Conservation (phyloP, 306 rosid genomes). For the Inga leiocalycina region DNA sequence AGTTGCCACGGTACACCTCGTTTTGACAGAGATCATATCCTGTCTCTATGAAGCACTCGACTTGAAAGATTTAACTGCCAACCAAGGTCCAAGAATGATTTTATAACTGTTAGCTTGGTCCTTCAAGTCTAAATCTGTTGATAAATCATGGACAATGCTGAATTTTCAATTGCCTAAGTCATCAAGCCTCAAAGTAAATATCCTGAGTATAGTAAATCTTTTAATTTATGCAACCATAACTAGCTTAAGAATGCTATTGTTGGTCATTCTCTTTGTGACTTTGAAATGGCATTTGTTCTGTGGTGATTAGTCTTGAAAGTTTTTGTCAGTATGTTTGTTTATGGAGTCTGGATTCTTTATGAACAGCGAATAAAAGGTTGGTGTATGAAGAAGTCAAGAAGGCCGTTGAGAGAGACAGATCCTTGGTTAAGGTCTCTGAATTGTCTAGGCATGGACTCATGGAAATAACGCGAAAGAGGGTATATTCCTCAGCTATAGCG, state of each 20-base stretch:
- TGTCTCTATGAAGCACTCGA: not conserved
- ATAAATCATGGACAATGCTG: not conserved
- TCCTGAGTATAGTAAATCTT: conserved; percentile 13
- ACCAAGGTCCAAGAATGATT: not conserved
- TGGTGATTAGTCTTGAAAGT: conserved; percentile 29
- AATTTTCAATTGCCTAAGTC: not conserved
- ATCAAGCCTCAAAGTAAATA: conserved; percentile 21
- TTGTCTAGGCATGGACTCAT: conserved; percentile 92
- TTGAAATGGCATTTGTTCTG: not conserved
- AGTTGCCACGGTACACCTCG: not conserved
- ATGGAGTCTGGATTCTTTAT: conserved; percentile 38
- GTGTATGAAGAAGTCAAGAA: conserved; percentile 96
- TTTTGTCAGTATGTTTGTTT: conserved; percentile 20
- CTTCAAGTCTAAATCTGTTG: not conserved
- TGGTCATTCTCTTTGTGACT: not conserved
- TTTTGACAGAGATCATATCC: not conserved
- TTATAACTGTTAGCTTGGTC: not conserved
- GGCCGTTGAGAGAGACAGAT: conserved; percentile 92
- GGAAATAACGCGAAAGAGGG: conserved; percentile 99
- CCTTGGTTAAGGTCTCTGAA: conserved; percentile 89
- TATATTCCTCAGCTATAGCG: conserved; percentile 43
- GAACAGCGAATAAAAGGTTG: conserved; percentile 83
- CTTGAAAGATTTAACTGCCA: not conserved
- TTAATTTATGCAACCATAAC: not conserved
- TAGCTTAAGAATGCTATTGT: not conserved